Base-by-base conservation (phyloP, 371 early-diverging fungal genomes). In the Mycotypha africana region DNA sequence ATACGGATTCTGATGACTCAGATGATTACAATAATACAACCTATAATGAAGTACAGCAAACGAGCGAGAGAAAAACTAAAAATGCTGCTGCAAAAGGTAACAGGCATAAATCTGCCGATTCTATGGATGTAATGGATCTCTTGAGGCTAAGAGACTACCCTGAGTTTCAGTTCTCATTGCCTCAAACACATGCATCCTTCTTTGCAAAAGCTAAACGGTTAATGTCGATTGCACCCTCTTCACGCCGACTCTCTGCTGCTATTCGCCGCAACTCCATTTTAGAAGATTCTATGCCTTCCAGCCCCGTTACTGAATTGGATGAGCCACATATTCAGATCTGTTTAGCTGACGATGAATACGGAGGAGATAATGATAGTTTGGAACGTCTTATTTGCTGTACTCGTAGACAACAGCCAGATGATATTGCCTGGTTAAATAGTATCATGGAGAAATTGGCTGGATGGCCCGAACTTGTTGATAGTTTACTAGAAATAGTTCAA, bases 381-480 rank as follows among this genome's bases (percentile, higher is more conserved):
- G 48, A 39, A 19, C 38, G 41, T 6, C 45, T 56, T 3, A 49
- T 67, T 11, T 58, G 58, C 26, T 45, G 57, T 6, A 62, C 72
- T 6, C 50, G 70, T 37, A 51, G 57, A 19, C 56, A 67, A 19
- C 72, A 67, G n/a, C 68, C 72, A 0, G 66, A 72, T 44, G 72
- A 72, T 48, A 42, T 51, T 17, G 53, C 42, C 21, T 72, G 72
- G 72, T 20, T 60, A 8, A 53, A 60, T 19, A 44, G 46, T 25
- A 47, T 72, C 0, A 42, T 54, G 25, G 68, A 62, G 12, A 41
- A 50, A 12, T 51, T 67, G 12, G 58, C 62, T 20, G 68, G 62
- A 2, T 72, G 66, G 61, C 72, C 68, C 1, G 64, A 68, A 31
- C 40, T 72, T 9, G 28, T 68, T 25, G 68, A 72, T 34, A 49